phyloP scores from a whole-genome alignment of 2,329 filamentous ascomycete genomes.

The Colletotrichum somersetense region DNA sequence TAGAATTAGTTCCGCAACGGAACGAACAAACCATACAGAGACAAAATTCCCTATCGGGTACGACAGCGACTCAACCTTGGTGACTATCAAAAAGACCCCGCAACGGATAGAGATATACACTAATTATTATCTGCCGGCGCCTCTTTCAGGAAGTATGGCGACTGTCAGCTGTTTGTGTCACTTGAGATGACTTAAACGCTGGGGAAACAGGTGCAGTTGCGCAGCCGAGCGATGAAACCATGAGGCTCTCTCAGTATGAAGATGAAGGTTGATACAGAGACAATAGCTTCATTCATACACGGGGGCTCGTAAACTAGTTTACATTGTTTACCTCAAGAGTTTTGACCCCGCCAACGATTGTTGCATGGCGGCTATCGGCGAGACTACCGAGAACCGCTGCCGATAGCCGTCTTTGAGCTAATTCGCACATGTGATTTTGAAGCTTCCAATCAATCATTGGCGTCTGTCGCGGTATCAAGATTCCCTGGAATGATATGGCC shows the following conservation, averaged over 20 bases:
- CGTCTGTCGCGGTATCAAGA: too few species aligned
- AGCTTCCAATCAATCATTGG: not conserved
- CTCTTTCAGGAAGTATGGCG: not conserved
- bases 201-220: not conserved
- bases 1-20: too few species aligned
- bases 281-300: not conserved
- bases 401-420: not conserved
- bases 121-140: not conserved
- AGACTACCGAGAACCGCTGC: not conserved
- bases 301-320: too few species aligned
- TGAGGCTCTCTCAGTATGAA: not conserved
- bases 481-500: too few species aligned
- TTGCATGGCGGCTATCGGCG: not conserved
- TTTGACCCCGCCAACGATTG: not conserved
- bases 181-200: not conserved
- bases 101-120: not conserved
- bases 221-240: not conserved
- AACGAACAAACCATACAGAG: rapidly evolving
- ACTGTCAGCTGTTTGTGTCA: not conserved
- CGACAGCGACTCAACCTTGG: not conserved
- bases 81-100: not conserved
- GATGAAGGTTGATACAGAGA: not conserved
- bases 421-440: not conserved
- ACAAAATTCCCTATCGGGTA: not conserved
- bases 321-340: not conserved